phyloP scores from a whole-genome alignment of 2,329 filamentous ascomycete species.

The Aspergillus jensenii region DNA sequence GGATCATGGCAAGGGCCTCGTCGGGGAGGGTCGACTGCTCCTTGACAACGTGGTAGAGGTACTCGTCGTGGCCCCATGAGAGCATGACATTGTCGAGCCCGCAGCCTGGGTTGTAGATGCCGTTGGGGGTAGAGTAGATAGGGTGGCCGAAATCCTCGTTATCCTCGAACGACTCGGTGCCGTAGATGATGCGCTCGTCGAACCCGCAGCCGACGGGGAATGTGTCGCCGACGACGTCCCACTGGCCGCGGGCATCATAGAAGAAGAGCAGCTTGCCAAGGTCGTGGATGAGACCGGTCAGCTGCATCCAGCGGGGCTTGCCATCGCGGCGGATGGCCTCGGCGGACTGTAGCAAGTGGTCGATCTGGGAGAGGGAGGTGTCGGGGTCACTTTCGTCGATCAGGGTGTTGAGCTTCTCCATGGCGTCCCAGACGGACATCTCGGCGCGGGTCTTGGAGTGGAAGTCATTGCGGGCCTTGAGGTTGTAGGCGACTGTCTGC shows the following conservation, averaged over 20 bases:
- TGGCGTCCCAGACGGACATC: conserved; percentile 88
- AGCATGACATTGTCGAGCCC: conserved; percentile 87
- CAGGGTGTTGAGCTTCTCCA: conserved; percentile 87
- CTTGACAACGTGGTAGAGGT: conserved; percentile 75
- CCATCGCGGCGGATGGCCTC: conserved; percentile 82
- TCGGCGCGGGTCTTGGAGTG: conserved; percentile 65
- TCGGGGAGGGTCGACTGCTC: conserved; percentile 75
- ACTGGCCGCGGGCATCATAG: conserved; percentile 78
- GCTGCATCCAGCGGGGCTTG: conserved; percentile 50
- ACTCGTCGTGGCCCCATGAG: conserved; percentile 68
- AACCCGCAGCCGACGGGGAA: conserved; percentile 49
- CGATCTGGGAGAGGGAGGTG: conserved; percentile 82
- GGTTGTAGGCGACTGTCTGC: conserved; percentile 67
- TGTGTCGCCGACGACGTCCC: conserved; percentile 78
- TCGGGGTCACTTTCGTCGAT: conserved; percentile 92
- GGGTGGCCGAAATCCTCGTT: conserved; percentile 74
- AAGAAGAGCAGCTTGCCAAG: conserved; percentile 49
- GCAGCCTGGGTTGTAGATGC: conserved; percentile 77
- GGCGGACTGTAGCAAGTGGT: conserved; percentile 83
- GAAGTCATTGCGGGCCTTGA: conserved; percentile 73
- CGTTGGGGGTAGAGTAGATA: conserved; percentile 72
- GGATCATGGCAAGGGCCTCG: conserved; percentile 87
- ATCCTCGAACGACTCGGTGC: conserved; percentile 66
- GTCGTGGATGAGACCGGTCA: conserved; percentile 49
- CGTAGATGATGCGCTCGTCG: conserved; percentile 76